Percentiles rank a stretch among this genome's conserved stretches.
phyloP scores from a whole-genome alignment of 2,329 filamentous ascomycete genomes.

The Penicillium digitatum region DNA sequence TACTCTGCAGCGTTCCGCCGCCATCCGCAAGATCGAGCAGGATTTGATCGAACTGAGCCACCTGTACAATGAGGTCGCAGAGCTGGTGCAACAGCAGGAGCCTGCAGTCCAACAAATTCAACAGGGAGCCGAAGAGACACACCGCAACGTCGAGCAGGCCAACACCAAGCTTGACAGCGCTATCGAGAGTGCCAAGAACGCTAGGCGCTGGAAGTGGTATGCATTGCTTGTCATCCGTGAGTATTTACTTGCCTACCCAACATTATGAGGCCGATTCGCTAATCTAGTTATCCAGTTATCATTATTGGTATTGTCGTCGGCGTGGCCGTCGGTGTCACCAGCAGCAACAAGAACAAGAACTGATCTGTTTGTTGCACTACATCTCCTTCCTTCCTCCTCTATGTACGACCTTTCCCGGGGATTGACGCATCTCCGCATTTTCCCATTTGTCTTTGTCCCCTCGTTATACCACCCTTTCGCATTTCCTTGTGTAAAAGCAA shows the following conservation, averaged over 20 bases:
- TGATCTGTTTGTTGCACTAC: neutral
- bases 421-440: conserved; percentile 1
- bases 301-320: conserved; percentile 54
- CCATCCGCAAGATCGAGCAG: conserved; percentile 85
- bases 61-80: conserved; percentile 86
- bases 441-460: conserved; percentile 13
- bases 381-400: neutral
- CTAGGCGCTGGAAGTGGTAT: conserved; percentile 94
- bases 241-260: conserved; percentile 32
- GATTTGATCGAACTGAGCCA: conserved; percentile 84
- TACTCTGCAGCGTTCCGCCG: conserved; percentile 74
- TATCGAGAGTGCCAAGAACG: conserved; percentile 73
- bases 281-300: conserved; percentile 41
- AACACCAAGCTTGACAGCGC: conserved; percentile 80
- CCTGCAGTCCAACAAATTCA: conserved; percentile 75
- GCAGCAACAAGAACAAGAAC: conserved; percentile 22
- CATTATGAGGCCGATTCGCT: conserved; percentile 1
- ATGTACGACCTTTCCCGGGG: conserved; percentile 18
- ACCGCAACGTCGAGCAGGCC: conserved; percentile 77
- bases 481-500: conserved; percentile 28
- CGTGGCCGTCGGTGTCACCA: conserved; percentile 48
- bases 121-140: conserved; percentile 78
- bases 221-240: conserved; percentile 70
- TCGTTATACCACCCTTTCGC: conserved; percentile 27
- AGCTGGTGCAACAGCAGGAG: conserved; percentile 81